Evolutionary conservation across 805 yeast species (phyloP).

Genomic region (Debaryomyces castellii): DNA sequence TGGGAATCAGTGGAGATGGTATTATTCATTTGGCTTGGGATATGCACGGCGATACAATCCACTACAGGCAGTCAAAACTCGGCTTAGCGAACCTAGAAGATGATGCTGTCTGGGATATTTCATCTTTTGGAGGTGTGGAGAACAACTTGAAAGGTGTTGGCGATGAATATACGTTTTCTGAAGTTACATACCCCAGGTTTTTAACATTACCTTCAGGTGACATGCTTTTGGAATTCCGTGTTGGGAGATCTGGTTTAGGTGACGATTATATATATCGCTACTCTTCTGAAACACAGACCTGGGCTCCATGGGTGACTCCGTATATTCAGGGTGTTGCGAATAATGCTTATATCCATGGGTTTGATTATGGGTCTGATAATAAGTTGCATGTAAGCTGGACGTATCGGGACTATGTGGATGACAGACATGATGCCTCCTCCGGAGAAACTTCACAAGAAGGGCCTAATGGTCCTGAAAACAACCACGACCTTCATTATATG

Average conservation of each 20-base stretch:
- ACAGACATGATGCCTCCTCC: neutral
- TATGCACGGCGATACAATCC: constrained; percentile 16
- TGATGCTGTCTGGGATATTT: neutral
- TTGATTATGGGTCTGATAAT: constrained; percentile 7
- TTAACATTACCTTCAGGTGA: constrained; percentile 11
- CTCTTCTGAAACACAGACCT: constrained; percentile 1
- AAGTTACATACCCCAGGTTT: constrained; percentile 16
- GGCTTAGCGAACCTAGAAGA: constrained; percentile 4
- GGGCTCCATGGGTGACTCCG: constrained; percentile 10
- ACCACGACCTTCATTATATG: constrained; percentile 16
- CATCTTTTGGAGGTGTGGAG: constrained; percentile 3
- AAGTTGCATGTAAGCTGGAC: constrained; percentile 15
- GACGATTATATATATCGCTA: constrained; percentile 13
- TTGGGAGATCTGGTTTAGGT: constrained; percentile 17
- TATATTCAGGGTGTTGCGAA: constrained; percentile 13
- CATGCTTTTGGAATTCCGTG: constrained; percentile 8
- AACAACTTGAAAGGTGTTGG: neutral
- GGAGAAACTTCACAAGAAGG: constrained; percentile 12
- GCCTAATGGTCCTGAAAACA: constrained; percentile 20
- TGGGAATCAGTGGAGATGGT: constrained; percentile 21
- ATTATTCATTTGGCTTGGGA: constrained; percentile 18
- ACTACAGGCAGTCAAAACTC: constrained; percentile 10
- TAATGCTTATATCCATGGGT: constrained; percentile 18
- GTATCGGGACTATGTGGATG: constrained; percentile 16
- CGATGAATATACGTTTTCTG: constrained; percentile 3